Conservation (phyloP, 2,329 filamentous ascomycete genomes). For the Botryotinia convoluta region DNA sequence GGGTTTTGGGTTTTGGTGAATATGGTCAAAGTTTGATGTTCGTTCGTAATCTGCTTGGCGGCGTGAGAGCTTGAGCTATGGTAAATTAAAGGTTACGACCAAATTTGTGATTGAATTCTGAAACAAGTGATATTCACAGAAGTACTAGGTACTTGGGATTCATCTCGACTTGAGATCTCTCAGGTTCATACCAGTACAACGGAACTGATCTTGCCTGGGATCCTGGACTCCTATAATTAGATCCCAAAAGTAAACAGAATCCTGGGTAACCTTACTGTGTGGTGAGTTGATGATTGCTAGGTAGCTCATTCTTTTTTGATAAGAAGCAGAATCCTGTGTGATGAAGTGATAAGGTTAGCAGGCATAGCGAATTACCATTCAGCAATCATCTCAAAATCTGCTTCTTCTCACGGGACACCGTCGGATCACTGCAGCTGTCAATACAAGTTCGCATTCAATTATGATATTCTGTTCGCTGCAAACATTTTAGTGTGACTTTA, state of each 20-base stretch:
- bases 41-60: conserved; percentile 9
- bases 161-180: background rate
- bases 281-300: background rate
- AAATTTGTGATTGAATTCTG: background rate
- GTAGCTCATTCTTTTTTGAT: background rate
- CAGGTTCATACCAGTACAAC: background rate
- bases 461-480: background rate
- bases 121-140: background rate
- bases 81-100: background rate
- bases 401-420: background rate
- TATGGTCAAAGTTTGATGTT: background rate
- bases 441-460: background rate
- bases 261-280: background rate
- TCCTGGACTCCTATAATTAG: background rate
- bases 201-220: background rate
- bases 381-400: background rate
- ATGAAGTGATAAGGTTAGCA: background rate
- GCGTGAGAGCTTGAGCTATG: conserved; percentile 4
- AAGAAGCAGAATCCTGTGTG: background rate
- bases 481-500: background rate
- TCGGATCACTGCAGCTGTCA: conserved; percentile 12
- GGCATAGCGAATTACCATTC: background rate
- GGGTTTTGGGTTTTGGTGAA: background rate
- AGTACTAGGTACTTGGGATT: background rate
- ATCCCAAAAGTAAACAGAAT: background rate